These are phyloP conservation scores for Leptographium wingfieldii DNA, from an alignment of 2,329 filamentous ascomycete genomes.

Conservation along the genomic window DNA sequence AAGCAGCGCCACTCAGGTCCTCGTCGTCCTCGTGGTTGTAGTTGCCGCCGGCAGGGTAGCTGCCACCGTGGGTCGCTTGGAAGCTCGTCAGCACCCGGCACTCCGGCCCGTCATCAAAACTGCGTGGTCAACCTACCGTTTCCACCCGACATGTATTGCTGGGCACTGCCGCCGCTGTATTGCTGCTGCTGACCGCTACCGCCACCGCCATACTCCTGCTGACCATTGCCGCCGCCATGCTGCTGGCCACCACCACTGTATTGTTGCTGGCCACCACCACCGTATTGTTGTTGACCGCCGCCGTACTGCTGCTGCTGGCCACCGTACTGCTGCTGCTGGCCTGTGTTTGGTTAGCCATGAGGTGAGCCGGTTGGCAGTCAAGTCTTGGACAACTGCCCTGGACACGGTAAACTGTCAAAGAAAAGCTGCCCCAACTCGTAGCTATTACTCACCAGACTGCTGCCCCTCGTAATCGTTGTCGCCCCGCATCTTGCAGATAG, in stretches of 20 bases:
- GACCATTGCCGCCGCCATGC: not conserved
- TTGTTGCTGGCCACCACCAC: not conserved
- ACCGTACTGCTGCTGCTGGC: not conserved
- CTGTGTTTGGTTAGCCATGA: not conserved
- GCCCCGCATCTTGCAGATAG: not conserved
- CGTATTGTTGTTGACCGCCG: too few species aligned
- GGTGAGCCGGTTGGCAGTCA: not conserved
- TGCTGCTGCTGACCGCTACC: not conserved
- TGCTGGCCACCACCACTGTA: slow-evolving; percentile 6
- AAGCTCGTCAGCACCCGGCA: not conserved
- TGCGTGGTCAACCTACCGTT: slow-evolving; percentile 6
- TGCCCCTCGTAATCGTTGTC: not conserved
- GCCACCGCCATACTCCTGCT: slow-evolving; percentile 3
- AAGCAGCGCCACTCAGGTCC: slow-evolving; percentile 33
- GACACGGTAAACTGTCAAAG: not conserved
- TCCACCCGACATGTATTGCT: slow-evolving; percentile 9
- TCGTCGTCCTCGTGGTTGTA: slow-evolving; percentile 29
- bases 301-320: not conserved
- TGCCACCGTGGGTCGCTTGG: slow-evolving; percentile 12
- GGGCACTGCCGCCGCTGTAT: not conserved
- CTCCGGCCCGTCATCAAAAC: not conserved
- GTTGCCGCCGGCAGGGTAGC: slow-evolving; percentile 18
- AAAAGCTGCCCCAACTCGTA: not conserved
- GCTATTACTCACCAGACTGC: not conserved
- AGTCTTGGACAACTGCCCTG: not conserved